Evolutionary conservation across 805 yeast species (phyloP), one percentile per base, ranked within the genome.

Genomic region (Spathaspora boniae): DNA sequence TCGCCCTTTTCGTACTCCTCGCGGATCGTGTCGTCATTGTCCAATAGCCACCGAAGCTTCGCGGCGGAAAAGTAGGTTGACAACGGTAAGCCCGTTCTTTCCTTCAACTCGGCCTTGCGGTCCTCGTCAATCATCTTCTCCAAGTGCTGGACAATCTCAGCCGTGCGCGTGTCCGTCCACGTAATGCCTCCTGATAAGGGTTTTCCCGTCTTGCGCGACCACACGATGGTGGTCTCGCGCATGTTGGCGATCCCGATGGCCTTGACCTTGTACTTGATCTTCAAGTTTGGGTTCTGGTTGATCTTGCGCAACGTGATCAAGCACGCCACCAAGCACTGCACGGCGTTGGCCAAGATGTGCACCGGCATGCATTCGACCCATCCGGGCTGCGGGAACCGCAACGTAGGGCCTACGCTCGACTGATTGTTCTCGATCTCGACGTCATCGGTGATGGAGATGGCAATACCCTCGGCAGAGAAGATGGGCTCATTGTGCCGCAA

Each of bases 331-430:
- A 89, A 65, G 66, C 97, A 89, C 53, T 81, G 83, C 26, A 81
- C 72, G 18, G 88, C 89, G 50, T 87, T 82, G 44, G 82, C 82
- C 46, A 87, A 70, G 30, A 89, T 79, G 57, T 82, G 88, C 34
- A 75, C 74, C 8, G 96, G 96, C 68, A 84, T 83, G 61, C 93
- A 88, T 64, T 89, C 96, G 24, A 87, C 93, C 96, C 96, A 88
- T 21, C 94, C 93, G 2, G 91, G 88, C 44, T 77, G 74, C 2
- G 93, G 91, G 56, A 80, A 83, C 41, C 78, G 61, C 36, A 83
- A 63, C n/a, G 93, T 83, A 33, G 89, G 88, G 22, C 78, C 80
- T 17, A 62, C 68, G 23, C 69, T 58, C 5, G 70, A 66, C 19
- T 69, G 56, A 53, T 66, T 65, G 45, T 75, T 77, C 58, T 82